These are phyloP conservation scores for Acer negundo DNA, from an alignment of 345 rosid species.

Conservation along the genomic window DNA sequence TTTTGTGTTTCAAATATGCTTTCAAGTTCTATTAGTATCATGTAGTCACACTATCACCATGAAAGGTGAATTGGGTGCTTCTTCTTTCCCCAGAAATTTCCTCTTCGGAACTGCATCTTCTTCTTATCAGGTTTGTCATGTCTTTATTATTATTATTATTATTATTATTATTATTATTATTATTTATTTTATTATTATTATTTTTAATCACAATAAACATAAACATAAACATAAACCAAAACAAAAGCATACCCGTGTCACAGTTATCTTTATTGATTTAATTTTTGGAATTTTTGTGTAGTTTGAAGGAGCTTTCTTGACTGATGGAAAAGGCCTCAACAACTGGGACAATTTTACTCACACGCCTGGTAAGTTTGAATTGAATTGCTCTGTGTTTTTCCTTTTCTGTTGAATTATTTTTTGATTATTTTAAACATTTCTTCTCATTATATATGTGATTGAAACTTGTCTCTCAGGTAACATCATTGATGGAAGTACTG, in stretches of 20 bases:
- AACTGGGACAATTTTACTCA: conserved; percentile 60
- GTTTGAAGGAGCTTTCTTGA: conserved; percentile 56
- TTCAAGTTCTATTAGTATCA: conserved; percentile 20
- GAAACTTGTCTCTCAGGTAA: conserved; percentile 35
- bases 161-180: neutral
- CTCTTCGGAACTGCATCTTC: conserved; percentile 85
- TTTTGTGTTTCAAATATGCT: conserved; percentile 13
- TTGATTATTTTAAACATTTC: neutral
- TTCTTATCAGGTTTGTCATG: conserved; percentile 59
- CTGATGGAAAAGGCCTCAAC: conserved; percentile 58
- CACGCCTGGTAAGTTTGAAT: conserved; percentile 29
- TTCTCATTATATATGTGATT: neutral
- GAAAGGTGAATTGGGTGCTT: conserved; percentile 3
- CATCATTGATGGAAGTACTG: conserved; percentile 63
- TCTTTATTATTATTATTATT: too few species aligned
- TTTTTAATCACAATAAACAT: too few species aligned
- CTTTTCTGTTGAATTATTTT: neutral
- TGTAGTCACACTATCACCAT: conserved; percentile 16
- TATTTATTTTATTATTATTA: too few species aligned
- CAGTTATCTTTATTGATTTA: neutral
- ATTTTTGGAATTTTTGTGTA: conserved; percentile 12
- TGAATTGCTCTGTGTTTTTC: neutral
- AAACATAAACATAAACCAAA: too few species aligned
- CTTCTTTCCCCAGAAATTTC: conserved; percentile 47
- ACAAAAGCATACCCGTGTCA: neutral